Base-by-base conservation (phyloP, 2,329 filamentous ascomycete species). In the Malbranchea cinnamomea region DNA sequence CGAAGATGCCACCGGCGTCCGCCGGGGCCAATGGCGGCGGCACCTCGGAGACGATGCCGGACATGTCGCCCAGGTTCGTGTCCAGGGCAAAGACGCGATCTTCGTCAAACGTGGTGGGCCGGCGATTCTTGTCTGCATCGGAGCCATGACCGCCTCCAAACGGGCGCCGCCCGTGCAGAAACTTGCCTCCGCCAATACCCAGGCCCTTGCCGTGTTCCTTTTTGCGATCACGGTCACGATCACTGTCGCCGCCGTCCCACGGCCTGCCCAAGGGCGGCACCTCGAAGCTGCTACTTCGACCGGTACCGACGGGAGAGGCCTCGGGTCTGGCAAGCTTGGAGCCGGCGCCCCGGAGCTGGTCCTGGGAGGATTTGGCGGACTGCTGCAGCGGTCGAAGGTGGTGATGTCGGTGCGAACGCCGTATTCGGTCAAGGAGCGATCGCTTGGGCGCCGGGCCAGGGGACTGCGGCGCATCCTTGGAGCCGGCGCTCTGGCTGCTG, bases 31-130 rank as follows among this genome's bases (percentile, higher is more conserved):
- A 61, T 0, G 77, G 72, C 10, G 39, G 67, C 3, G 72, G 74
- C n/a, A n/a, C n/a, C 38, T 74, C 71, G 30, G 75, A 74, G 36
- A 95, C 60, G 39, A 95, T 94, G 13, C 83, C 89, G 44, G 85
- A 78, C 82, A 98, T 89, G 43, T 93, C 73, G 33, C 74, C 73
- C 27, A 95, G 67, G 49, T 95, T 79, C 2, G 82, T 91, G 52
- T 95, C 87, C 15, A 95, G 69, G 45, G 71, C 70, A 56, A 78
- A 92, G 26, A 83, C 68, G 23, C 68, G 66, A 31, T 67, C 65
- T 23, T 65, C 58, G 35, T 77, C 71, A 5, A 67, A 73, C 7
- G 24, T 10, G 7, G 24, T 10, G 8, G 9, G 9, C 6, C 22
- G 35, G 17, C 18, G 33, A 8, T 36, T 33, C 28, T 34, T 39